Percentiles rank a stretch among this genome's conserved stretches.
Evolutionary conservation across 108 stramenopile genomes (phyloP).

Genomic region (Conticribra weissflogii): DNA sequence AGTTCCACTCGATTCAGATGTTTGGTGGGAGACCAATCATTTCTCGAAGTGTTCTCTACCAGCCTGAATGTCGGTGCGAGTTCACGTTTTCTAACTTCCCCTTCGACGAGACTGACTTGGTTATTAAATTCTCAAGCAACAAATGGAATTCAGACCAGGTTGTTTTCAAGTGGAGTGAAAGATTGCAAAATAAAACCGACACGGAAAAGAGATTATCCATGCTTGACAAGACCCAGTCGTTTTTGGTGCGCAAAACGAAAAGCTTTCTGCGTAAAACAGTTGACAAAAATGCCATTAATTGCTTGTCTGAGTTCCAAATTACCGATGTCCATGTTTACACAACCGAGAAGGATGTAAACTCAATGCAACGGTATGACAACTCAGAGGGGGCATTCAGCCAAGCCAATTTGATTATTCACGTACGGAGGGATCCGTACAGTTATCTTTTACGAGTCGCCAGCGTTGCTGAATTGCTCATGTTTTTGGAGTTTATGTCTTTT

Average conservation of each 20-base stretch:
- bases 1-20: slow-evolving; percentile 41
- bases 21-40: slow-evolving; percentile 31
- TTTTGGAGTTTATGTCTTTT: slow-evolving; percentile 41
- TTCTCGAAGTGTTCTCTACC: slow-evolving; percentile 35
- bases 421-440: slow-evolving; percentile 47
- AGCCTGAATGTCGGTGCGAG: slow-evolving; percentile 44
- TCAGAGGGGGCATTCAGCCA: slow-evolving; percentile 38
- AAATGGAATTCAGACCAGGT: slow-evolving; percentile 47
- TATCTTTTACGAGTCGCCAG: slow-evolving; percentile 36
- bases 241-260: slow-evolving; percentile 4
- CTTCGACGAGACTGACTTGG: slow-evolving; percentile 46
- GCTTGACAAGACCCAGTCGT: background rate
- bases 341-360: slow-evolving; percentile 31
- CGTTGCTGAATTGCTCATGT: slow-evolving; percentile 42
- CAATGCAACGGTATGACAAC: slow-evolving; percentile 41
- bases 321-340: slow-evolving; percentile 27
- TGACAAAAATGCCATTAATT: slow-evolving; percentile 28
- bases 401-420: slow-evolving; percentile 34
- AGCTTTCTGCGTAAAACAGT: slow-evolving; percentile 20
- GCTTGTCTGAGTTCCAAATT: slow-evolving; percentile 43
- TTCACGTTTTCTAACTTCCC: slow-evolving; percentile 46
- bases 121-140: slow-evolving; percentile 39
- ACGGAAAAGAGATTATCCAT: background rate
- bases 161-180: slow-evolving; percentile 35
- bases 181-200: slow-evolving; percentile 5